phyloP scores from a whole-genome alignment of 495 filamentous ascomycete genomes.

The Penicillium canariense region DNA sequence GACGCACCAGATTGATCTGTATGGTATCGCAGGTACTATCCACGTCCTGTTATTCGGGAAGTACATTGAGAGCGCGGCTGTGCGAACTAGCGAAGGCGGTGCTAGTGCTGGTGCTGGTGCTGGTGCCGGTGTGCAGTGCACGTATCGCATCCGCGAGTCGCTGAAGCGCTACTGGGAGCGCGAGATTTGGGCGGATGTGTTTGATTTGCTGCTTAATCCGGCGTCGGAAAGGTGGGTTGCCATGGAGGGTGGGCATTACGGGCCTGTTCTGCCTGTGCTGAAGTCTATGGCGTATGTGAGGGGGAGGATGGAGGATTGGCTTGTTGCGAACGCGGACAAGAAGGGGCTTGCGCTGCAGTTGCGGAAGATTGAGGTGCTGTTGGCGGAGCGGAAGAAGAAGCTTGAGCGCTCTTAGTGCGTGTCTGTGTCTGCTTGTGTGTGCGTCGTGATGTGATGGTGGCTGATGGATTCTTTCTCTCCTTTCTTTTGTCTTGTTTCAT shows the following conservation, averaged over 20 bases:
- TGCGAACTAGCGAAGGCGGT: constrained; percentile 30
- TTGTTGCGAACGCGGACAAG: constrained; percentile 78
- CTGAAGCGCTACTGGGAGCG: constrained; percentile 95
- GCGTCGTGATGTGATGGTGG: too few relatives aligned
- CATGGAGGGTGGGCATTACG: constrained; percentile 25
- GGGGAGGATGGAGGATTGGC: constrained; percentile 80
- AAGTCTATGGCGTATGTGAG: constrained; percentile 63
- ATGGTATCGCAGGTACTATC: constrained; percentile 81
- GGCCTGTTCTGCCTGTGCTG: constrained; percentile 59
- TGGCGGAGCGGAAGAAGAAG: constrained; percentile 65
- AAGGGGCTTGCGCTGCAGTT: constrained; percentile 59
- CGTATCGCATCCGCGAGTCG: constrained; percentile 68
- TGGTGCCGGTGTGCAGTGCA: constrained; percentile 30
- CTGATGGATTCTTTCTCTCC: background rate
- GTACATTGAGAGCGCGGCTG: constrained; percentile 79
- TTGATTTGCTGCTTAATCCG: constrained; percentile 87
- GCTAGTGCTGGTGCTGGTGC: constrained; percentile 26
- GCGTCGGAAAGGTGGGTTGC: constrained; percentile 38
- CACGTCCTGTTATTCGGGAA: constrained; percentile 88
- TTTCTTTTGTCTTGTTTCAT: background rate
- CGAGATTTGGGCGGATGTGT: constrained; percentile 80
- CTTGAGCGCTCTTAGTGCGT: too few relatives aligned
- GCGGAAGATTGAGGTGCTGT: constrained; percentile 62
- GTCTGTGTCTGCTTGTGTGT: too few relatives aligned
- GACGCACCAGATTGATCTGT: constrained; percentile 96